Evolutionary conservation across 139 green algal species (phyloP).

Genomic region (Penium margaritaceum): DNA sequence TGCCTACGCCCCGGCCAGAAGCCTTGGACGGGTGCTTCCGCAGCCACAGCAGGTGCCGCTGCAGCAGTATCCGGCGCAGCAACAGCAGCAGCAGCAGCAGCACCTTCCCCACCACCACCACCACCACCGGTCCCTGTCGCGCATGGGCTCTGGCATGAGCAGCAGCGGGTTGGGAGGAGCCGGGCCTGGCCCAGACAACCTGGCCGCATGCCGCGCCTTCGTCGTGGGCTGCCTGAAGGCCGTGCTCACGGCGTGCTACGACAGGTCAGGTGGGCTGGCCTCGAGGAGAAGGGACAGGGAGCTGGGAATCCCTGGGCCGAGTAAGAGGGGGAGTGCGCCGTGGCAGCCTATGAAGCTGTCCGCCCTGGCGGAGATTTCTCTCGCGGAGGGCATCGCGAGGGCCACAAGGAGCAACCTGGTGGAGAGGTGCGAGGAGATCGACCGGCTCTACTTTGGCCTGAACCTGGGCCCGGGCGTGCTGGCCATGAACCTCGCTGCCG

Average conservation of each 20-base stretch:
- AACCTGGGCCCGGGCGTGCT: slow-evolving; percentile 3
- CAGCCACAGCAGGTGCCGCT: too few relatives aligned
- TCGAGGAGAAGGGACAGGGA: neutral
- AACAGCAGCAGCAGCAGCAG: neutral
- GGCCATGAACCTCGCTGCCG: slow-evolving; percentile 13
- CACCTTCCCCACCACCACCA: too few relatives aligned
- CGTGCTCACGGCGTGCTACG: neutral
- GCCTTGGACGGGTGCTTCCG: too few relatives aligned
- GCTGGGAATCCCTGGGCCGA: neutral
- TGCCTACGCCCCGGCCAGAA: too few relatives aligned
- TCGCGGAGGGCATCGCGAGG: slow-evolving; percentile 1
- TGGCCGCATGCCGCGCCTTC: slow-evolving; percentile 9
- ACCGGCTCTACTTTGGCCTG: slow-evolving; percentile 7
- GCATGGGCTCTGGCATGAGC: too few relatives aligned
- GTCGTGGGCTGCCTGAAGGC: slow-evolving; percentile 9
- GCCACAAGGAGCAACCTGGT: neutral
- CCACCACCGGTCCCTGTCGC: too few relatives aligned
- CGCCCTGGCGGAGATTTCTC: neutral
- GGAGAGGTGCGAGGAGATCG: slow-evolving; percentile 14
- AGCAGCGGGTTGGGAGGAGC: neutral
- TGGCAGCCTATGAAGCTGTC: slow-evolving; percentile 8
- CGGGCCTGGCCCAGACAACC: neutral
- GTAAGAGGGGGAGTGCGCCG: neutral
- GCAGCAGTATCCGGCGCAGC: too few relatives aligned
- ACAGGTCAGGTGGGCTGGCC: too few relatives aligned